Evolutionary conservation across 2,329 filamentous ascomycete genomes (phyloP).

Genomic region (Diplodia corticola): DNA sequence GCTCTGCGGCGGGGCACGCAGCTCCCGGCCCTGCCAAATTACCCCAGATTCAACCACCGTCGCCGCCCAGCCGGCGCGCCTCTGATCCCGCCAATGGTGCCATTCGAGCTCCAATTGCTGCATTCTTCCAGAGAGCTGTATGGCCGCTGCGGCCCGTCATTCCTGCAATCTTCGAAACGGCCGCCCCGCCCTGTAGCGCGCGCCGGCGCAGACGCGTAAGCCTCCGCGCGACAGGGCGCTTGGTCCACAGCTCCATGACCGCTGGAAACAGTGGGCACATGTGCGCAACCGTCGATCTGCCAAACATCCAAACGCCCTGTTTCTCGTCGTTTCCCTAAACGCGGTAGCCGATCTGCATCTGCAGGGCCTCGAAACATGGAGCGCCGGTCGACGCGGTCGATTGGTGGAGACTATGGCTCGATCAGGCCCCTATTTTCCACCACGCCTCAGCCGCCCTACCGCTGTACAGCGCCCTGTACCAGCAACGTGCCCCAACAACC

Average conservation of each 20-base stretch:
- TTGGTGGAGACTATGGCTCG: slow-evolving; percentile 15
- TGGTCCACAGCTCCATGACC: slow-evolving; percentile 4
- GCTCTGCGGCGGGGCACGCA: neutral
- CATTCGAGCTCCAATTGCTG: neutral
- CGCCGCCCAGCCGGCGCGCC: neutral
- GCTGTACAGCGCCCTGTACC: slow-evolving; percentile 2
- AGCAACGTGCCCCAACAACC: neutral
- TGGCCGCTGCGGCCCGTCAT: slow-evolving; percentile 6
- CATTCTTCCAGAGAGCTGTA: neutral
- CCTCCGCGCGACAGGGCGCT: slow-evolving; percentile 9
- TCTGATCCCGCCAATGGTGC: neutral
- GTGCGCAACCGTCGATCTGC: slow-evolving; percentile 17
- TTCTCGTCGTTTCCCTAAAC: neutral
- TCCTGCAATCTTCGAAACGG: slow-evolving; percentile 20
- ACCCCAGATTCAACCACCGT: neutral
- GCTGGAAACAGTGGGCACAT: neutral
- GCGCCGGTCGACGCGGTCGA: slow-evolving; percentile 6
- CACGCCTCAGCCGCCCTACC: neutral
- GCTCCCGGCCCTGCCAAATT: slow-evolving; percentile 6
- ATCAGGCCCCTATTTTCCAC: slow-evolving; percentile 18
- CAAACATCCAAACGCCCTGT: slow-evolving; percentile 8
- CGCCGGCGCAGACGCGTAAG: slow-evolving; percentile 16
- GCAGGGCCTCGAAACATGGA: slow-evolving; percentile 16
- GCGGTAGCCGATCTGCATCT: slow-evolving; percentile 7
- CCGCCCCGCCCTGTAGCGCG: neutral